Percentiles rank a stretch among this genome's conserved stretches.
Conservation (phyloP, 257 asterid genomes). For the Solanum sejunctum region DNA sequence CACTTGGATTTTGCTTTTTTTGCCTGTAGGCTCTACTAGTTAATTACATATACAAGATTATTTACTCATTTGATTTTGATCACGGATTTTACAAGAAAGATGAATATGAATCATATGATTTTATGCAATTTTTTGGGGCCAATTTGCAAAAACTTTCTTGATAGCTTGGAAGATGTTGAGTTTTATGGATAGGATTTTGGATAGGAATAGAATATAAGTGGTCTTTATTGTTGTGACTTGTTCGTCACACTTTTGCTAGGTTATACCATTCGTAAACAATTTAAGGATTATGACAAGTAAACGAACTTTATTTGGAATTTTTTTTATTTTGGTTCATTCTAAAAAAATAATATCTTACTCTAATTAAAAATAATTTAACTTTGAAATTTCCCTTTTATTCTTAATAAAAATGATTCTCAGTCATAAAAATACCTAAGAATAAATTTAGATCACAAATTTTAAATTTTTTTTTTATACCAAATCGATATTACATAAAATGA, state of each 20-base stretch:
- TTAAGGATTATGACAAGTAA: not conserved
- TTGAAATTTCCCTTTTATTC: too few species aligned
- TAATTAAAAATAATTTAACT: too few species aligned
- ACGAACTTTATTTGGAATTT: too few species aligned
- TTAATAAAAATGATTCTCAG: too few species aligned
- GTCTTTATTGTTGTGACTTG: not conserved
- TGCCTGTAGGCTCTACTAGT: not conserved
- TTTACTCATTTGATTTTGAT: conserved; percentile 15
- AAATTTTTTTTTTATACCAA: too few species aligned
- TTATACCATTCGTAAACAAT: too few species aligned
- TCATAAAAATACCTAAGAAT: too few species aligned
- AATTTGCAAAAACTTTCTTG: not conserved
- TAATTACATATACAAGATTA: not conserved
- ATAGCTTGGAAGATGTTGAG: not conserved
- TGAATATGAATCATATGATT: conserved; percentile 29
- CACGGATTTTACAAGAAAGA: conserved; percentile 28
- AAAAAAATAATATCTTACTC: too few species aligned
- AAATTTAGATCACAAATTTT: too few species aligned
- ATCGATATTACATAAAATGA: too few species aligned
- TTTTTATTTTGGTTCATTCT: too few species aligned
- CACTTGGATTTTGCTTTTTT: conserved; percentile 3
- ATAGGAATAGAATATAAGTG: conserved; percentile 9
- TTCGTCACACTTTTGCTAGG: not conserved
- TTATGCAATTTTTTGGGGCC: not conserved
- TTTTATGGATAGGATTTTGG: not conserved